Evolutionary conservation across 257 asterid species (phyloP), one percentile per base, ranked within the genome.

Genomic region (Lithospermum erythrorhizon): DNA sequence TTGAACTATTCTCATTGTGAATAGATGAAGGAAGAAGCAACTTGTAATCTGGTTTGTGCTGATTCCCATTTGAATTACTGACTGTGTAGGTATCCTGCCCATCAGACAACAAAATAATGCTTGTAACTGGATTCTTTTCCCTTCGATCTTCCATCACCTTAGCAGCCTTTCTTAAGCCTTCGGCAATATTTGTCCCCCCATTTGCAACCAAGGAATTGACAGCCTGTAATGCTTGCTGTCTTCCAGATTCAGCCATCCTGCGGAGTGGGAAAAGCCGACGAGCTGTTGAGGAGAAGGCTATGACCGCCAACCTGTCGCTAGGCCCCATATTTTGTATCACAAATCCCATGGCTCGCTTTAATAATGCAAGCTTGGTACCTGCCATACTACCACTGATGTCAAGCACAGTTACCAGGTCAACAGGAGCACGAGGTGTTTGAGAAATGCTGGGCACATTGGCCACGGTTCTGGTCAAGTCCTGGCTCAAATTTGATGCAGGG

Each of bases 281-380:
- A 1, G 99, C 97, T 0, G 95, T 93, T 7, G 99, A 93, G 41
- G 99, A 93, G 79, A 93, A 93, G 65, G 97, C 90, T 35, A 89
- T 79, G 18, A 93, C 97, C 4, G 97, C 82, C 69, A 93, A 72
- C 74, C 99, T 71, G 62, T 93, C 99, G 35, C 80, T 83, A 2
- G 97, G 97, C 41, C 97, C 89, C 0, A 93, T 97, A 65, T 93
- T 93, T 66, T 93, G 97, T 71, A 93, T 93, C 68, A 93, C 89
- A 29, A 93, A 93, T 11, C 97, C 99, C 99, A 93, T 93, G 17
- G 99, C 99, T 20, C 97, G 89, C 74, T 93, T 93, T 24, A 93
- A 79, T 70, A 93, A 52, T 0, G 97, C 97, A 4, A 93, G 96
- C 82, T 93, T 93, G 2, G 97, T 89, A 21, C 99, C 99, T 1